These are phyloP conservation scores for Huntiella savannae DNA, from an alignment of 2,329 filamentous ascomycete species.

Conservation along the genomic window DNA sequence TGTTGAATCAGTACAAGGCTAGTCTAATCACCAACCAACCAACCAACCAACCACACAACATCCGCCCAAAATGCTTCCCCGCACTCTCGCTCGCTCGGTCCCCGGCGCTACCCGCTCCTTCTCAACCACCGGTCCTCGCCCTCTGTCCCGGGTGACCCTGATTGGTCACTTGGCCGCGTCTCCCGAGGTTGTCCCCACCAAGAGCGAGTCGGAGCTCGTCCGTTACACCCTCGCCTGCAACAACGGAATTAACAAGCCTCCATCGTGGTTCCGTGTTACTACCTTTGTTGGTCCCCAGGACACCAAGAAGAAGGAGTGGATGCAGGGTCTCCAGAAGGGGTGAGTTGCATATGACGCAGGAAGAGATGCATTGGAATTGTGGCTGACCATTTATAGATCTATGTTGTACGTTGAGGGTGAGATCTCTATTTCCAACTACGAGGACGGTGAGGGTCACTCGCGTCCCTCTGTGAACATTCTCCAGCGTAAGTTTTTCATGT, in stretches of 20 bases:
- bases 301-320: conserved; percentile 48
- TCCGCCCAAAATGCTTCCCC: conserved; percentile 15
- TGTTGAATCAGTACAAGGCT: not conserved
- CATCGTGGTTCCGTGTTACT: conserved; percentile 70
- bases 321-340: conserved; percentile 68
- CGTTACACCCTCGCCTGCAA: conserved; percentile 59
- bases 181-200: conserved; percentile 56
- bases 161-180: conserved; percentile 66
- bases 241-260: conserved; percentile 47
- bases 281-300: conserved; percentile 55
- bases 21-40: no score
- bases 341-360: conserved; percentile 27
- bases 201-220: conserved; percentile 50
- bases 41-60: conserved; percentile 19
- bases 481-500: conserved; percentile 46
- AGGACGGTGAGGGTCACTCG: conserved; percentile 51
- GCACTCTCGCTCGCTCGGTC: no score
- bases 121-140: conserved; percentile 46
- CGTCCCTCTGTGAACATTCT: conserved; percentile 47
- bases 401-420: conserved; percentile 74
- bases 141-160: conserved; percentile 64
- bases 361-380: not conserved
- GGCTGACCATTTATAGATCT: conserved; percentile 30
- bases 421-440: conserved; percentile 45
- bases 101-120: conserved; percentile 42